Evolutionary conservation across 129 eudicot genomes (phyloP).

Genomic region (Flaveria robusta): DNA sequence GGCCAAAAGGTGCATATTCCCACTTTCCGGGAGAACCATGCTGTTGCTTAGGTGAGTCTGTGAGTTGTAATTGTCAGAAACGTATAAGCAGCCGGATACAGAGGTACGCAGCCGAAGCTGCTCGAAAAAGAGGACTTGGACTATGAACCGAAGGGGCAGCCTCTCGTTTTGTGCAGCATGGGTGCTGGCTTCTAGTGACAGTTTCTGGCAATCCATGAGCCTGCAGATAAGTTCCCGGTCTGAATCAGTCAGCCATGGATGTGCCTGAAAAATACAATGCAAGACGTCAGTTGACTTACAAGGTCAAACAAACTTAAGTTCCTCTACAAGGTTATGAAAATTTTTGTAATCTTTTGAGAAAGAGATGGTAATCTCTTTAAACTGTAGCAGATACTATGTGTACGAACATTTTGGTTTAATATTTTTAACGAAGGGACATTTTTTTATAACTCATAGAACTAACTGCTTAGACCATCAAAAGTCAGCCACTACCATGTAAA

Average conservation of each 20-base stretch:
- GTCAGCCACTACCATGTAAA: background rate
- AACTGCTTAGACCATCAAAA: conserved; percentile 18
- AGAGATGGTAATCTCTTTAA: background rate
- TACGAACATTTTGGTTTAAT: background rate
- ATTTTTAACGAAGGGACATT: background rate
- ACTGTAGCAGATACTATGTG: background rate
- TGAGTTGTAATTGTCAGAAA: conserved; percentile 55
- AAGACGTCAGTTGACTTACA: background rate
- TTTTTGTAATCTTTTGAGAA: background rate
- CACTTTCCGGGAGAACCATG: conserved; percentile 34
- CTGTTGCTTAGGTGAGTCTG: conserved; percentile 46
- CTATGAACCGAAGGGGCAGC: conserved; percentile 65
- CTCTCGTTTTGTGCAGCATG: conserved; percentile 86
- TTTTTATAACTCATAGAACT: background rate
- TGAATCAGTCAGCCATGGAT: conserved; percentile 66
- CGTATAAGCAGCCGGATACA: conserved; percentile 56
- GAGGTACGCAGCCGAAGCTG: conserved; percentile 73
- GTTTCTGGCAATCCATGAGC: conserved; percentile 75
- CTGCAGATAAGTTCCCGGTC: conserved; percentile 74
- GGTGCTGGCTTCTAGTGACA: conserved; percentile 73
- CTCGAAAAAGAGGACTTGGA: conserved; percentile 78
- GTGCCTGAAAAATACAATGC: conserved; percentile 49
- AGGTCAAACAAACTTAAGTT: conserved; percentile 25
- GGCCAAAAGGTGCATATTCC: conserved; percentile 17
- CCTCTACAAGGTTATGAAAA: background rate